Conservation (phyloP, 1,284 basidiomycete species). For the Coniophora puteana region DNA sequence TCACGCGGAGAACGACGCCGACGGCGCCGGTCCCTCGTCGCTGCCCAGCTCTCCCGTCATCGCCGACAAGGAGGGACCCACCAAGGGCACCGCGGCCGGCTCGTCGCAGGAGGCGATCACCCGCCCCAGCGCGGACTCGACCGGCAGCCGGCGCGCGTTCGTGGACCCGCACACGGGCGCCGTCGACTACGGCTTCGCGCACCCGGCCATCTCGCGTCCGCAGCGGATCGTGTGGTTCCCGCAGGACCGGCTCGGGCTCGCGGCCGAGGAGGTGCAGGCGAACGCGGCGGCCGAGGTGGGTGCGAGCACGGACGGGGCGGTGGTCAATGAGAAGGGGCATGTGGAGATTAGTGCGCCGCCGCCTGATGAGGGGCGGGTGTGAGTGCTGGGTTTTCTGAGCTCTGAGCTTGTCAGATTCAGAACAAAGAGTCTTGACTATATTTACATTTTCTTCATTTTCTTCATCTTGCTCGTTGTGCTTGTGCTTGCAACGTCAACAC, state of each 20-base stretch:
- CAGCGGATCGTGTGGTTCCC: conserved; percentile 84
- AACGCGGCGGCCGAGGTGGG: conserved; percentile 57
- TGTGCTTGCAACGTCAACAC: too few species aligned
- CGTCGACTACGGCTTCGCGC: conserved; percentile 66
- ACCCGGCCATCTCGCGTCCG: conserved; percentile 73
- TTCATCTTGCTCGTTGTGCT: too few species aligned
- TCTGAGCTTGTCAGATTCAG: too few species aligned
- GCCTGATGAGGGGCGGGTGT: conserved; percentile 34
- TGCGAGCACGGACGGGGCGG: conserved; percentile 52
- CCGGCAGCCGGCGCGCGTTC: conserved; percentile 13
- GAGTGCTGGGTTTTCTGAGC: conserved; percentile 8
- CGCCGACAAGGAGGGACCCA: conserved; percentile 3
- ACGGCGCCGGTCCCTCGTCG: conserved; percentile 8
- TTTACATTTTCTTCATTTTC: too few species aligned
- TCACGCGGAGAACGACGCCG: conserved; percentile 5
- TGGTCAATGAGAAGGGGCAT: conserved; percentile 66
- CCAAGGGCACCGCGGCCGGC: too few species aligned
- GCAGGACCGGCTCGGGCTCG: conserved; percentile 44
- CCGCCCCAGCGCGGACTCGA: conserved; percentile 14
- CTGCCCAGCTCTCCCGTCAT: conserved; percentile 7
- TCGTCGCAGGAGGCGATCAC: conserved; percentile 6
- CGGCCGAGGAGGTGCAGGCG: conserved; percentile 56
- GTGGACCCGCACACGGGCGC: conserved; percentile 17
- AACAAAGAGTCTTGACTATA: too few species aligned
- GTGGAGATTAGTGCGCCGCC: conserved; percentile 50